A percentile compares a stretch with the other conserved stretches of the same genome.
Evolutionary conservation across 371 early-diverging fungal genomes (phyloP).

Genomic region (Lichtheimia ramosa): DNA sequence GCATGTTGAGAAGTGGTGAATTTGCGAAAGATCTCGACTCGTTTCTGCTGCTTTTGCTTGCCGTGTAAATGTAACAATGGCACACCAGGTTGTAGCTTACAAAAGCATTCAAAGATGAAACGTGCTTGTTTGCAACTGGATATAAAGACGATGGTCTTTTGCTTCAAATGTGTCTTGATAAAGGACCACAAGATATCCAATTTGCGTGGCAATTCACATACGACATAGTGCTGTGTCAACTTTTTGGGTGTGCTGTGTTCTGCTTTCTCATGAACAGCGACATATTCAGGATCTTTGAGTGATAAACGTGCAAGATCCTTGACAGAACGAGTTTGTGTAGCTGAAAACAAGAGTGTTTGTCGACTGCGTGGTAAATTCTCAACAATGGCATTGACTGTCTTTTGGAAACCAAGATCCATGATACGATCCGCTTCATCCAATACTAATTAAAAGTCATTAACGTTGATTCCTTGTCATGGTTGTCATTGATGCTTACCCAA

Average conservation of each 20-base stretch:
- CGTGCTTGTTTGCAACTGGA: slow-evolving; percentile 60
- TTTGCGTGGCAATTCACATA: slow-evolving; percentile 79
- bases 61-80: slow-evolving; percentile 92
- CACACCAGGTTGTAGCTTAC: slow-evolving; percentile 92
- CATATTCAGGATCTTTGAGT: slow-evolving; percentile 89
- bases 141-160: slow-evolving; percentile 59
- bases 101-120: slow-evolving; percentile 92
- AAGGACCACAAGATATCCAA: slow-evolving; percentile 93
- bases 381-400: slow-evolving; percentile 92
- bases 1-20: slow-evolving; percentile 76
- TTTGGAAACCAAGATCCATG: slow-evolving; percentile 94
- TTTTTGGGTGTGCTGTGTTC: slow-evolving; percentile 80
- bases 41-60: slow-evolving; percentile 92
- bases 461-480: too few relatives aligned
- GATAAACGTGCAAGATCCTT: slow-evolving; percentile 90
- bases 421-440: slow-evolving; percentile 99
- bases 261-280: slow-evolving; percentile 89
- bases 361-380: slow-evolving; percentile 85
- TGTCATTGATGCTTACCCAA: too few relatives aligned
- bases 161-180: slow-evolving; percentile 84
- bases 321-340: slow-evolving; percentile 96
- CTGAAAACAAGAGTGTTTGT: slow-evolving; percentile 94
- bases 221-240: slow-evolving; percentile 84
- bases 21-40: slow-evolving; percentile 87
- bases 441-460: too few relatives aligned